phyloP scores from a whole-genome alignment of 169 alveolate species.

The Fabrea salina region DNA sequence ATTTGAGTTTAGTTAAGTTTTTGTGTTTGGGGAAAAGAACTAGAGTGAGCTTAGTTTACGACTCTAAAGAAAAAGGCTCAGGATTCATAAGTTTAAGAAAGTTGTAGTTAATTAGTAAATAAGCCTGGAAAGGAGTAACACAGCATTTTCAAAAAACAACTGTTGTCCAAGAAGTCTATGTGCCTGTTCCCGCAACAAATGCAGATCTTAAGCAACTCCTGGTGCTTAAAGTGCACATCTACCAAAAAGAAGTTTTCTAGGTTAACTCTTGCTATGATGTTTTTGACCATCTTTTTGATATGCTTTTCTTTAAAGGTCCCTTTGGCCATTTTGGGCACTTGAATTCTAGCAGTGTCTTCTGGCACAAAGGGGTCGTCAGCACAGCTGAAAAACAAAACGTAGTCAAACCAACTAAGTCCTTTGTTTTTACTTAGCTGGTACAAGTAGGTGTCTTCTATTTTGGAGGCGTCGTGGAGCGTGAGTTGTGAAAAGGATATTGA shows the following conservation, averaged over 20 bases:
- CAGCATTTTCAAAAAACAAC: constrained; percentile 84
- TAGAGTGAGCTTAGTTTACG: not conserved
- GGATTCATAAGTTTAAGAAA: not conserved
- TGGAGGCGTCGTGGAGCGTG: constrained; percentile 60
- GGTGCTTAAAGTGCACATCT: constrained; percentile 77
- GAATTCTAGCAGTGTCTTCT: constrained; percentile 75
- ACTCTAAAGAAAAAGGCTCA: not conserved
- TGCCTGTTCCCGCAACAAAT: constrained; percentile 91
- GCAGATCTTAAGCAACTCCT: not conserved
- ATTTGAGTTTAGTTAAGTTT: not conserved
- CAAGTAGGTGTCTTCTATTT: constrained; percentile 68
- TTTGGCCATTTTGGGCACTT: constrained; percentile 51
- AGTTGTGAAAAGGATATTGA: constrained; percentile 64
- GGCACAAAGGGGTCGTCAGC: constrained; percentile 81
- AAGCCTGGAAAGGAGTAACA: constrained; percentile 80
- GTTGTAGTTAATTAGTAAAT: too few relatives aligned
- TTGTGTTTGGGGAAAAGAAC: not conserved
- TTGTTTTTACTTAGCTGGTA: constrained; percentile 63
- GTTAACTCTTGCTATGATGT: constrained; percentile 54
- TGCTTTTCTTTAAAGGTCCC: constrained; percentile 42
- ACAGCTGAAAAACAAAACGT: constrained; percentile 63
- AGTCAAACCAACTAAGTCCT: constrained; percentile 77
- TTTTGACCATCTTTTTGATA: constrained; percentile 68
- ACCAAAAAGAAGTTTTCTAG: constrained; percentile 59
- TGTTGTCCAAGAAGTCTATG: constrained; percentile 90